A percentile compares a stretch with the other conserved stretches of the same genome.
phyloP scores from a whole-genome alignment of 192 early-diverging fungal genomes.

The Chytriomyces sp. region DNA sequence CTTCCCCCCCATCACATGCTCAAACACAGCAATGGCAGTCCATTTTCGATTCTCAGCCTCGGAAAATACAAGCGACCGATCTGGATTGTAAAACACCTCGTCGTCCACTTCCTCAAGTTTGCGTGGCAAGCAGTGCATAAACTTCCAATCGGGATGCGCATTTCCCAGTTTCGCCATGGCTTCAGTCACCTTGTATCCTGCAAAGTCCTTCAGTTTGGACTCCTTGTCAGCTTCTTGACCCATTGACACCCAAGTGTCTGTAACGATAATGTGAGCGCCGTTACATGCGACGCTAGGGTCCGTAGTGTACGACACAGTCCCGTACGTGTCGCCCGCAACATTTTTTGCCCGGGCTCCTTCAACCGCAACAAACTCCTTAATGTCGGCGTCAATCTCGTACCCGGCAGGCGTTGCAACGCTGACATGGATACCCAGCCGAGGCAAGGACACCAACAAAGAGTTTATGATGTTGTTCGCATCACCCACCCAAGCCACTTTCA shows the following conservation, averaged over 20 bases:
- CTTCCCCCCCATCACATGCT: conserved; percentile 26
- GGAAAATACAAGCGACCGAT: conserved; percentile 90
- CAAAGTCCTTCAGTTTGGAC: conserved; percentile 79
- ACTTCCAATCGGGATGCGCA: conserved; percentile 89
- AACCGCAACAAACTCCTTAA: conserved; percentile 69
- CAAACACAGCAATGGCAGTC: conserved; percentile 88
- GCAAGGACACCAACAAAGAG: conserved; percentile 85
- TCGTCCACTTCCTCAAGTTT: conserved; percentile 98
- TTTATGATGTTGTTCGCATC: conserved; percentile 98
- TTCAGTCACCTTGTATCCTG: conserved; percentile 84
- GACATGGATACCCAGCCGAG: conserved; percentile 84
- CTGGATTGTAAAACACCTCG: conserved; percentile 88
- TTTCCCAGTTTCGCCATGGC: conserved; percentile 78
- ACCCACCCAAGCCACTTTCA: conserved; percentile 97
- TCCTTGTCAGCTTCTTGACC: conserved; percentile 93
- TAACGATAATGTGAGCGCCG: conserved; percentile 88
- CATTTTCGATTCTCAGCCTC: conserved; percentile 99
- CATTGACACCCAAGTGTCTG: conserved; percentile 99
- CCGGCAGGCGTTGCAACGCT: conserved; percentile 83
- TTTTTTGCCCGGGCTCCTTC: conserved; percentile 61
- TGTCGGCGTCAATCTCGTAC: conserved; percentile 74
- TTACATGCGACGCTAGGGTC: conserved; percentile 80
- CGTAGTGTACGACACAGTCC: conserved; percentile 56
- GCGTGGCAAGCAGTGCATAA: conserved; percentile 98
- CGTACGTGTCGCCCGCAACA: conserved; percentile 38